phyloP scores from a whole-genome alignment of 148 eudicot genomes.

The Chenopodium album region DNA sequence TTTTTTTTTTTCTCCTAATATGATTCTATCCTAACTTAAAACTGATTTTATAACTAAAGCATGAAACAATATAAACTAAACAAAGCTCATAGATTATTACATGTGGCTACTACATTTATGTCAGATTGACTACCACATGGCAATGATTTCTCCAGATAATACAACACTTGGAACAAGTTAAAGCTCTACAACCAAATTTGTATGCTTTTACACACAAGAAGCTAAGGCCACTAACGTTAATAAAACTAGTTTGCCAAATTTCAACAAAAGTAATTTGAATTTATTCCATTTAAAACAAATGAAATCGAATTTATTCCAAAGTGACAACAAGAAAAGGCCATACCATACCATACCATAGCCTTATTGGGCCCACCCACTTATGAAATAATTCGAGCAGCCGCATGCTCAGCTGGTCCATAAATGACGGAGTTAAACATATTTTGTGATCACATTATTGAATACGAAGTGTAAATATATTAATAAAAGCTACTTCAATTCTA shows the following conservation, averaged over 20 bases:
- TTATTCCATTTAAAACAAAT: no score
- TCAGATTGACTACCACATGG: background rate
- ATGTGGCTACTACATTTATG: no score
- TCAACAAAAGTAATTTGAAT: background rate
- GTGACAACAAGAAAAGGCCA: background rate
- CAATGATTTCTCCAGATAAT: background rate
- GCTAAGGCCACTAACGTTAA: background rate
- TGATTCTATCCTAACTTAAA: no score
- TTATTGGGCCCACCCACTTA: background rate
- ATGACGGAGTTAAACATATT: background rate
- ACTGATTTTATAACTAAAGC: no score
- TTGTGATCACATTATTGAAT: background rate
- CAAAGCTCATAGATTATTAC: no score
- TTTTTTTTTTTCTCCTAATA: no score
- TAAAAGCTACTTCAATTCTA: no score
- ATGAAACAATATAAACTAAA: no score
- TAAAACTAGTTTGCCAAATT: background rate
- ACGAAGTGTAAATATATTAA: no score
- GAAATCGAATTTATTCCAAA: background rate
- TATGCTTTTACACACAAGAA: background rate
- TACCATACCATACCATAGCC: no score
- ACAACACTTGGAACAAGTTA: background rate
- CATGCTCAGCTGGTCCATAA: slow-evolving; percentile 17
- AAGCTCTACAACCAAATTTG: background rate
- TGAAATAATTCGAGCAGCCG: slow-evolving; percentile 7